Percentiles rank a stretch among this genome's conserved stretches.
These are phyloP conservation scores for Mycena leptocephala DNA, from an alignment of 768 basidiomycete species.

Conservation along the genomic window DNA sequence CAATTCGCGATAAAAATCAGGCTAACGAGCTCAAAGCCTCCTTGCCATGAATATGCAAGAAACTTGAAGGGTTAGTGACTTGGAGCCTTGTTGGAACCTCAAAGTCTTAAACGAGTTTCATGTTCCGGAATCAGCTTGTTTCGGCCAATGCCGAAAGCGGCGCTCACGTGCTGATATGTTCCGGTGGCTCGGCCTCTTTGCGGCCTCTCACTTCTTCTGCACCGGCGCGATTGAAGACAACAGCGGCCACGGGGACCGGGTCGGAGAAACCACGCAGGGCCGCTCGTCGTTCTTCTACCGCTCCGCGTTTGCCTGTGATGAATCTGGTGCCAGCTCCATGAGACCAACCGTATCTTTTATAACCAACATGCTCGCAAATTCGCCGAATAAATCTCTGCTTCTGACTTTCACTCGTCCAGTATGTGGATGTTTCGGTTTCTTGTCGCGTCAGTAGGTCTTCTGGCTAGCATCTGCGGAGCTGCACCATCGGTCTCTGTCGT, in stretches of 20 bases:
- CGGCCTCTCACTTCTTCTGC: no score
- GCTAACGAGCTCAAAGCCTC: no score
- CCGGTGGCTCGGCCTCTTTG: no score
- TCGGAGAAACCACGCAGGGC: neutral
- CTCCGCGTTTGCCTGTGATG: neutral
- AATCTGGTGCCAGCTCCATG: neutral
- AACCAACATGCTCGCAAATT: neutral
- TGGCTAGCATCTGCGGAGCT: conserved; percentile 38
- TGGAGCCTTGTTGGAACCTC: no score
- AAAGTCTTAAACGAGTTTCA: no score
- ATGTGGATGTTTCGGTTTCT: conserved; percentile 18
- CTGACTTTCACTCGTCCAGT: neutral
- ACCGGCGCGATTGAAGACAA: no score
- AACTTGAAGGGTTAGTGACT: no score
- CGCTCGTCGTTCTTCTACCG: neutral
- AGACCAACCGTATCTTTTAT: neutral
- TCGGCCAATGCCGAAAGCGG: no score
- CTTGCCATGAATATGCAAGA: no score
- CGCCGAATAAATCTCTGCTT: neutral
- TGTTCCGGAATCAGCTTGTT: no score
- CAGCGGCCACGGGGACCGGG: neutral
- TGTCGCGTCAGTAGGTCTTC: conserved; percentile 6
- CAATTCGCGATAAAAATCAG: no score
- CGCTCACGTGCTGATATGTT: no score
- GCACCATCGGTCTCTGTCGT: conserved; percentile 59